These are phyloP conservation scores for Acer saccharum DNA, from an alignment of 345 rosid species.

Conservation along the genomic window DNA sequence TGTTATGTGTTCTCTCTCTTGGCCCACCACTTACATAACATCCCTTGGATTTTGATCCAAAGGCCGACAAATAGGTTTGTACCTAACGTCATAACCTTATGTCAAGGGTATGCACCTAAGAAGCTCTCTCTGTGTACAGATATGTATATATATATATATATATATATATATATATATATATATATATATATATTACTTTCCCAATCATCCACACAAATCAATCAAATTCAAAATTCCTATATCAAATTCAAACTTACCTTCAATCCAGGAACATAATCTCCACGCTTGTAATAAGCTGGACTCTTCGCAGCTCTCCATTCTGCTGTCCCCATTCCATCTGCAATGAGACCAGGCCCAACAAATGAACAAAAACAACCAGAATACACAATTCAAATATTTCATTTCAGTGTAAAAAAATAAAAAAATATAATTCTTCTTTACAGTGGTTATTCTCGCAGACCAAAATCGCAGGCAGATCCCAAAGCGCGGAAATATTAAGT, in stretches of 20 bases:
- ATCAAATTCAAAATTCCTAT: not conserved
- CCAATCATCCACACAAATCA: not conserved
- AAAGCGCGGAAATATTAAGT: slow-evolving; percentile 83
- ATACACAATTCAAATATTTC: not conserved
- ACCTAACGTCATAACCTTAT: too few relatives aligned
- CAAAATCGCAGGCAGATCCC: slow-evolving; percentile 93
- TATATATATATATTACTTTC: not conserved
- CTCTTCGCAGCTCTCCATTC: slow-evolving; percentile 99
- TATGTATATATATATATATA: not conserved
- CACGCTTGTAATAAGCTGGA: slow-evolving; percentile 90
- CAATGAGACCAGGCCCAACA: slow-evolving; percentile 11
- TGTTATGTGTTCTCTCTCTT: too few relatives aligned
- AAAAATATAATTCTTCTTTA: slow-evolving; percentile 26
- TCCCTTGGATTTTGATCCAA: too few relatives aligned
- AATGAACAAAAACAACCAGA: slow-evolving; percentile 9
- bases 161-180: not conserved
- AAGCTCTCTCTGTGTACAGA: too few relatives aligned
- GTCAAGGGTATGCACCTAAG: too few relatives aligned
- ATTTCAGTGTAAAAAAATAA: not conserved
- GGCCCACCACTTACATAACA: too few relatives aligned
- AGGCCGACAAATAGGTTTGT: too few relatives aligned
- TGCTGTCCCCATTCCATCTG: slow-evolving; percentile 99
- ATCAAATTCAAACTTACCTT: slow-evolving; percentile 54
- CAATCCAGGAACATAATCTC: slow-evolving; percentile 97
- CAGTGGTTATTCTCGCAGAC: slow-evolving; percentile 99